These are phyloP conservation scores for Populus hybrid DNA, from an alignment of 441 rosid species.

Conservation along the genomic window DNA sequence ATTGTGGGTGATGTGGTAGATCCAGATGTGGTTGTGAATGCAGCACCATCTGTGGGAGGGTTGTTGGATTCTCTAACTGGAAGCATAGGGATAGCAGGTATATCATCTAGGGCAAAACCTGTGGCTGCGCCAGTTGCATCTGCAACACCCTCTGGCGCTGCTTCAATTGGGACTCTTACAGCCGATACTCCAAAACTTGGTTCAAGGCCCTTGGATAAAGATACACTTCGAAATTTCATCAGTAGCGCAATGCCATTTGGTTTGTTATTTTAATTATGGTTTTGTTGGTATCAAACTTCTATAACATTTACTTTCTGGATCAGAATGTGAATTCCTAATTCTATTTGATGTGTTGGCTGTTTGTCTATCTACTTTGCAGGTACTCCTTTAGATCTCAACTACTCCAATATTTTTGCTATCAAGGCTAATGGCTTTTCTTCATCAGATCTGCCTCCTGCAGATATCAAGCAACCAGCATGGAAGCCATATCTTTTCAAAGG, in stretches of 20 bases:
- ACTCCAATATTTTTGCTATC: constrained; percentile 57
- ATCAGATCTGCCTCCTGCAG: constrained; percentile 70
- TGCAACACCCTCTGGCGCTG: constrained; percentile 49
- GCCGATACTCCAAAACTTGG: constrained; percentile 73
- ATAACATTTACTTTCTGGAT: constrained; percentile 11
- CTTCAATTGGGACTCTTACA: constrained; percentile 47
- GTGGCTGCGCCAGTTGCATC: constrained; percentile 76
- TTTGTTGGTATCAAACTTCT: constrained; percentile 24
- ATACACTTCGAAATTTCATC: constrained; percentile 69
- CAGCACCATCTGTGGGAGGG: constrained; percentile 88
- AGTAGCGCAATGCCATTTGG: constrained; percentile 89
- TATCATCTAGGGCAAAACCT: constrained; percentile 85
- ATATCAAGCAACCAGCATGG: constrained; percentile 92
- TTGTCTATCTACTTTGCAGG: constrained; percentile 37
- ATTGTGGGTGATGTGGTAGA: constrained; percentile 72
- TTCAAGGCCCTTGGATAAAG: constrained; percentile 77
- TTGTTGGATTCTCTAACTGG: constrained; percentile 93
- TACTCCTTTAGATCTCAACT: constrained; percentile 83
- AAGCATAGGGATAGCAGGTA: constrained; percentile 78
- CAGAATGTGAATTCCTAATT: constrained; percentile 15
- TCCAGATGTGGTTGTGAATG: constrained; percentile 78
- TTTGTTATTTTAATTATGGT: constrained; percentile 45
- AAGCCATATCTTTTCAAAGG: constrained; percentile 91
- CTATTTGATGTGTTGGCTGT: not conserved
- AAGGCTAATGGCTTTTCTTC: constrained; percentile 80